Percentiles rank a stretch among this genome's conserved stretches.
Conservation (phyloP, 306 rosid species). For the Senna tora region DNA sequence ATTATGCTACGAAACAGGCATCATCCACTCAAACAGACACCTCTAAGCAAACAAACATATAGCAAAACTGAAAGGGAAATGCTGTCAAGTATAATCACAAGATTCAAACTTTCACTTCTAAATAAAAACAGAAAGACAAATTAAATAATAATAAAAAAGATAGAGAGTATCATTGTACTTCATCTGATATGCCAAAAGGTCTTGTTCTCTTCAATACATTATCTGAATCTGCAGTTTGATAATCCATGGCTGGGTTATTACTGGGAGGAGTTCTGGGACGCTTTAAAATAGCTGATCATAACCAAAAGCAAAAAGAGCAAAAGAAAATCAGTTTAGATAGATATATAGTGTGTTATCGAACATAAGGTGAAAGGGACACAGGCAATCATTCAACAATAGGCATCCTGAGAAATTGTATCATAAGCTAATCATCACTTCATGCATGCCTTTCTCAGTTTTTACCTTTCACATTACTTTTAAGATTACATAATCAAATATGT, state of each 20-base stretch:
- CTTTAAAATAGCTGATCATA: conserved; percentile 76
- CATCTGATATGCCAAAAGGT: conserved; percentile 89
- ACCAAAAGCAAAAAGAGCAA: conserved; percentile 37
- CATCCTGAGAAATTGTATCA: background rate
- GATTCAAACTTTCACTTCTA: conserved; percentile 30
- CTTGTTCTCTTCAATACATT: conserved; percentile 90
- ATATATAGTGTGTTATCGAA: conserved; percentile 1
- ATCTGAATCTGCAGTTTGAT: conserved; percentile 98
- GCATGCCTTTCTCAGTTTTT: conserved; percentile 28
- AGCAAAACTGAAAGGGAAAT: conserved; percentile 25
- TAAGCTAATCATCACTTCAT: conserved; percentile 12
- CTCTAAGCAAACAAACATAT: background rate
- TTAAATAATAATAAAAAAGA: no score
- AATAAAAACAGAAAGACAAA: conserved; percentile 38
- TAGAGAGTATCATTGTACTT: conserved; percentile 55
- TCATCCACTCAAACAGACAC: conserved; percentile 1
- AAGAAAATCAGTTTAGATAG: conserved; percentile 36
- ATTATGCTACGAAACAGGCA: conserved; percentile 12
- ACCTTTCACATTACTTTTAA: conserved; percentile 19
- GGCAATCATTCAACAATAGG: background rate
- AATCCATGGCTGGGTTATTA: conserved; percentile 88
- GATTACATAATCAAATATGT: conserved; percentile 12
- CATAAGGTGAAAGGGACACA: background rate
- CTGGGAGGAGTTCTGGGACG: conserved; percentile 99
- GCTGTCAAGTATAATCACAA: conserved; percentile 20